A percentile compares a stretch with the other conserved stretches of the same genome.
Conservation (phyloP, 2,329 filamentous ascomycete genomes). For the Nemania sp. region DNA sequence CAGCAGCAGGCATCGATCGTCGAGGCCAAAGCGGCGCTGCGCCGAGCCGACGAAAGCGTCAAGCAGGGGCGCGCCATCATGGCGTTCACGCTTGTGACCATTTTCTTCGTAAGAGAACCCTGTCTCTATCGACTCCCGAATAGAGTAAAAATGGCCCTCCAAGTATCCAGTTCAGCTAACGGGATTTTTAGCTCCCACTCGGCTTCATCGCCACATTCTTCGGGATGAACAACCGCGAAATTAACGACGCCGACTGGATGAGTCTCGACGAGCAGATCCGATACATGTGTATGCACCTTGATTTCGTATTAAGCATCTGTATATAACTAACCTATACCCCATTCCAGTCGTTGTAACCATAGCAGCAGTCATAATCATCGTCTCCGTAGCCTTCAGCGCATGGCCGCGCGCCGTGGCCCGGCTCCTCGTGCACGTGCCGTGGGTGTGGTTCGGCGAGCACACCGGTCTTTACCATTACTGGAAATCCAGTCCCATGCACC, state of each 20-base stretch:
- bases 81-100: constrained; percentile 1
- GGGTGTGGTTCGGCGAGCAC: background rate
- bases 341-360: background rate
- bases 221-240: background rate
- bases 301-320: background rate
- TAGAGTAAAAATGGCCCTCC: background rate
- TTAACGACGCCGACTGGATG: background rate
- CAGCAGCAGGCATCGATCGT: constrained; percentile 5
- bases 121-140: background rate
- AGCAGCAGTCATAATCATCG: background rate
- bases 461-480: background rate
- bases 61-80: constrained; percentile 2
- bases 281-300: background rate
- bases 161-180: background rate
- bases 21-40: background rate
- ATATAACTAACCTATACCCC: background rate
- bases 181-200: background rate
- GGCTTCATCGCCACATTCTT: background rate
- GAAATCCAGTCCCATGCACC: background rate
- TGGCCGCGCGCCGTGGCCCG: background rate
- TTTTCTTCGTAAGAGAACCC: background rate
- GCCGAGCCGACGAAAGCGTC: constrained; percentile 1
- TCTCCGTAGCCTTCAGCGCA: background rate
- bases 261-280: background rate
- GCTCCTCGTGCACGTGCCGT: background rate